Evolutionary conservation across 257 asterid species (phyloP), one percentile per base, ranked within the genome.

Genomic region (Datura wrightii): DNA sequence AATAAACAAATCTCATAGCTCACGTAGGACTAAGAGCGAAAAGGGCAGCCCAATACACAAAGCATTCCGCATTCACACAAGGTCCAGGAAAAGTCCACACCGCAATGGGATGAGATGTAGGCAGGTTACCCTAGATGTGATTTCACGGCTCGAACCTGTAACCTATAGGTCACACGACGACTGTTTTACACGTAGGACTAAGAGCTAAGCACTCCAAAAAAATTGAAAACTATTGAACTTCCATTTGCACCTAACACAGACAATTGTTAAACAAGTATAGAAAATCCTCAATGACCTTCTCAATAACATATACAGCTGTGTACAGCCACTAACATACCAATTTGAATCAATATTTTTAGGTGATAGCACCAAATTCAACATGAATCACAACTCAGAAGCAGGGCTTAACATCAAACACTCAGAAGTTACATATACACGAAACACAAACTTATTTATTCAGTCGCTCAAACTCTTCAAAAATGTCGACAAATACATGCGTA

Each of bases 271-370:
- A 84, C 60, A 69, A 24, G 50, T 15, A 56, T 10, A 70, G 42
- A 84, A 78, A 84, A 84, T 78, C 66, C 31, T 56, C 56, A 80
- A 79, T 69, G 66, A 58, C 85, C 79, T 83, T 80, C 80, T 36
- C 87, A 24, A 24, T 24, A 84, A 63, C 53, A 48, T 37, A 84
- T 52, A 54, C 70, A 83, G 79, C 81, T 50, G 48, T 85, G 42
- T 15, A 50, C 19, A 59, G 44, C 83, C 74, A 87, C 60, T 24
- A 76, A 76, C 10, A 76, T 50, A 31, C 42, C 6, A 13, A 74
- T 31, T 52, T 48, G 7, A 48, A 16, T 10, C 24, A 48, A 48
- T 13, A 19, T 74, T 48, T 48, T 14, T 48, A 39, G 8, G 58
- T 52, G 50, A 39, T 14, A 78, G 41, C 34, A 41, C 82, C 42